phyloP scores from a whole-genome alignment of 2,329 filamentous ascomycete genomes.

The Talaromyces albobiverticillius region DNA sequence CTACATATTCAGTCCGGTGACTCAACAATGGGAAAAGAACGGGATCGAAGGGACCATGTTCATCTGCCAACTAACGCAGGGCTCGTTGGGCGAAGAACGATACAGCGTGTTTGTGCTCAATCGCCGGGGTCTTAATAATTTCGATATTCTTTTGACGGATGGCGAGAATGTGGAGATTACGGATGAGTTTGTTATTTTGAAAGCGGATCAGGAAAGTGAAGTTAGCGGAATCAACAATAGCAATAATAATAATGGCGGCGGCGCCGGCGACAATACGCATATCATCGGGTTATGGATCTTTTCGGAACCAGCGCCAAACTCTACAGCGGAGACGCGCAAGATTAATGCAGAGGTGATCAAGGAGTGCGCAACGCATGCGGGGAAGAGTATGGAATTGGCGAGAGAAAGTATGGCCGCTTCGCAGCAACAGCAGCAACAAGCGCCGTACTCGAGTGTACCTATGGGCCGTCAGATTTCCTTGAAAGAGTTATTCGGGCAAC shows the following conservation, averaged over 20 bases:
- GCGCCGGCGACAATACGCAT: slow-evolving; percentile 23
- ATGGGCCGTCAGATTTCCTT: slow-evolving; percentile 55
- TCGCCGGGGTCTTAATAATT: slow-evolving; percentile 67
- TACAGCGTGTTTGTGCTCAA: slow-evolving; percentile 68
- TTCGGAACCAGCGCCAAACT: slow-evolving; percentile 55
- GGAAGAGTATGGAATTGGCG: slow-evolving; percentile 46
- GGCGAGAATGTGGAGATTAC: slow-evolving; percentile 63
- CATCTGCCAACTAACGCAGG: slow-evolving; percentile 64
- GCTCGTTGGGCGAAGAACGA: slow-evolving; percentile 44
- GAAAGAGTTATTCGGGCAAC: slow-evolving; percentile 55
- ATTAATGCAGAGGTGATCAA: slow-evolving; percentile 55
- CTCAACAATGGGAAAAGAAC: slow-evolving; percentile 76
- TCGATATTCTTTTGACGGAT: slow-evolving; percentile 60
- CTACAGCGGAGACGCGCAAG: slow-evolving; percentile 51
- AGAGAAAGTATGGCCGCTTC: slow-evolving; percentile 35
- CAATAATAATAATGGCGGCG: slow-evolving; percentile 16
- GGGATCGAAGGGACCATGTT: slow-evolving; percentile 87
- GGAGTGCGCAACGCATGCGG: slow-evolving; percentile 54
- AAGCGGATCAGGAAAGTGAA: slow-evolving; percentile 36
- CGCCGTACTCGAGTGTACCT: slow-evolving; percentile 39
- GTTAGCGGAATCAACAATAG: not conserved
- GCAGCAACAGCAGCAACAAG: slow-evolving; percentile 32
- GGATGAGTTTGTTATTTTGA: slow-evolving; percentile 61
- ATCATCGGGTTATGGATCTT: slow-evolving; percentile 66
- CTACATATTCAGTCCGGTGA: slow-evolving; percentile 69